A percentile compares a stretch with the other conserved stretches of the same genome.
These are phyloP conservation scores for Vitis cinerea DNA, from an alignment of 164 flowering plant species.

Conservation along the genomic window DNA sequence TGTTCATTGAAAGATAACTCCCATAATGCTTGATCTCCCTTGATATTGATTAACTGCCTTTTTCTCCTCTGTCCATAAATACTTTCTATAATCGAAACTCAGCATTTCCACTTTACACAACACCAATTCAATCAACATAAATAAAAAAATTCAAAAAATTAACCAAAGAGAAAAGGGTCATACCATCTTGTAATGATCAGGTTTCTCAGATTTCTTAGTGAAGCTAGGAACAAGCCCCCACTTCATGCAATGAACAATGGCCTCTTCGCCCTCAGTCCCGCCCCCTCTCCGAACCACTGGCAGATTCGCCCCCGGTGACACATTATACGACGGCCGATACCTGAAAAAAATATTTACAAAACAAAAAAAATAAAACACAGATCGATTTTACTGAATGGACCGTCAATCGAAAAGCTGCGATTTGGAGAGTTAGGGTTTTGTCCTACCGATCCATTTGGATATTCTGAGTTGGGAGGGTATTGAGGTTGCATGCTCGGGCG, in stretches of 20 bases:
- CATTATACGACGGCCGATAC: slow-evolving; percentile 77
- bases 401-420: too few species aligned
- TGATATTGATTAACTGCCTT: too few species aligned
- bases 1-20: too few species aligned
- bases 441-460: slow-evolving; percentile 58
- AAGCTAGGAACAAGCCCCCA: slow-evolving; percentile 98
- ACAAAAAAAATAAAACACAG: background rate
- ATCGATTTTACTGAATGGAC: background rate
- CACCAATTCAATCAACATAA: background rate
- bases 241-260: slow-evolving; percentile 80
- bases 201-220: slow-evolving; percentile 79
- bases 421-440: background rate
- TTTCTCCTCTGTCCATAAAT: too few species aligned
- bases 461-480: slow-evolving; percentile 26
- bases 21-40: too few species aligned
- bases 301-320: slow-evolving; percentile 68
- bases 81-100: background rate
- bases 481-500: slow-evolving; percentile 63
- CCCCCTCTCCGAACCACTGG: slow-evolving; percentile 75
- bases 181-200: slow-evolving; percentile 92
- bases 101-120: background rate
- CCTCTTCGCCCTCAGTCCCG: slow-evolving; percentile 37
- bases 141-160: background rate
- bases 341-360: slow-evolving; percentile 27
- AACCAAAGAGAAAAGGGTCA: background rate